Conservation (phyloP, 306 rosid genomes). For the cucumber (Cucumis sativus) region Cucumber_9930_V3 NC_026658.2:5965001-5965500, state of each 20-base stretch:
- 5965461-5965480: too few relatives aligned
- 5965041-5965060: not conserved
- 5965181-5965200: not conserved
- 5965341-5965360: too few relatives aligned
- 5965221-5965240: not conserved
- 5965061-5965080: not conserved
- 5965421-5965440: too few relatives aligned
- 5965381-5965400: too few relatives aligned
- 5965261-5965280: not conserved
- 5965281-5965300: too few relatives aligned
- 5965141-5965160: not conserved
- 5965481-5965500: too few relatives aligned
- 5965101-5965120: not conserved
- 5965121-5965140: constrained; percentile 1
- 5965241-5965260: not conserved
- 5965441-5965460: too few relatives aligned
- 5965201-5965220: not conserved
- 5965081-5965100: not conserved
- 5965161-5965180: not conserved
- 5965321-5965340: too few relatives aligned
- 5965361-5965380: too few relatives aligned
- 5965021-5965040: not conserved
- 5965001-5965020: not conserved
- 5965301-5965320: too few relatives aligned
- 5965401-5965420: too few relatives aligned